Evolutionary conservation across 2,329 filamentous ascomycete species (phyloP).

Genomic region (Trichoderma aggressivum): DNA sequence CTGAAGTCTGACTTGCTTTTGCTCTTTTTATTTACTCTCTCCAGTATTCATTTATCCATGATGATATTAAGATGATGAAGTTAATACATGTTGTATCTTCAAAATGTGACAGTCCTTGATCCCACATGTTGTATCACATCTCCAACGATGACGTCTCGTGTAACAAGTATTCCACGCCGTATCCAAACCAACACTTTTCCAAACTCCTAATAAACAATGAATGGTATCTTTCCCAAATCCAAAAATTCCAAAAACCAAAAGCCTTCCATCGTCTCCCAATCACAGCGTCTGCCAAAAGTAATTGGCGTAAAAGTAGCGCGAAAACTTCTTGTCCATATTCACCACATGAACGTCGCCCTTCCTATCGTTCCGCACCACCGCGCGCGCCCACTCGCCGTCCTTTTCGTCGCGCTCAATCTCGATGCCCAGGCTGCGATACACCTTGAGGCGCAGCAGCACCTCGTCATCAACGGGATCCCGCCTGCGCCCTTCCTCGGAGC

Average conservation of each 20-base stretch:
- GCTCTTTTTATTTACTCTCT: neutral
- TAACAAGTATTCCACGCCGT: neutral
- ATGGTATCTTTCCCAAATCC: slow-evolving; percentile 6
- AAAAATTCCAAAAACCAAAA: neutral
- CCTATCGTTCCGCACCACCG: slow-evolving; percentile 77
- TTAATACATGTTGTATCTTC: neutral
- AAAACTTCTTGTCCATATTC: slow-evolving; percentile 90
- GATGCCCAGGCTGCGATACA: slow-evolving; percentile 88
- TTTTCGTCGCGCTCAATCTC: slow-evolving; percentile 75
- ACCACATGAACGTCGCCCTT: slow-evolving; percentile 94
- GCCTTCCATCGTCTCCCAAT: slow-evolving; percentile 14
- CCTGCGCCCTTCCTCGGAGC: slow-evolving; percentile 35
- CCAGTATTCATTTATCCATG: neutral
- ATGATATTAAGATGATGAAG: neutral
- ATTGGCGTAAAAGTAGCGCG: slow-evolving; percentile 86
- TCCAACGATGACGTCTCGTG: neutral
- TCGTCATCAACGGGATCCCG: slow-evolving; percentile 57
- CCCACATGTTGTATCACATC: neutral
- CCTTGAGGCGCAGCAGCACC: slow-evolving; percentile 73
- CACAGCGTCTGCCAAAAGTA: slow-evolving; percentile 91
- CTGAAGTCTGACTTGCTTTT: too few relatives aligned
- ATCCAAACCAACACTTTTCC: neutral
- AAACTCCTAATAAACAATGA: slow-evolving; percentile 4
- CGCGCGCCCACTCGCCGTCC: slow-evolving; percentile 77
- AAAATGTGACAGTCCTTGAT: neutral